Percentiles rank a stretch among this genome's conserved stretches.
Evolutionary conservation across 2,329 filamentous ascomycete genomes (phyloP).

Genomic region (Penicillium freii): DNA sequence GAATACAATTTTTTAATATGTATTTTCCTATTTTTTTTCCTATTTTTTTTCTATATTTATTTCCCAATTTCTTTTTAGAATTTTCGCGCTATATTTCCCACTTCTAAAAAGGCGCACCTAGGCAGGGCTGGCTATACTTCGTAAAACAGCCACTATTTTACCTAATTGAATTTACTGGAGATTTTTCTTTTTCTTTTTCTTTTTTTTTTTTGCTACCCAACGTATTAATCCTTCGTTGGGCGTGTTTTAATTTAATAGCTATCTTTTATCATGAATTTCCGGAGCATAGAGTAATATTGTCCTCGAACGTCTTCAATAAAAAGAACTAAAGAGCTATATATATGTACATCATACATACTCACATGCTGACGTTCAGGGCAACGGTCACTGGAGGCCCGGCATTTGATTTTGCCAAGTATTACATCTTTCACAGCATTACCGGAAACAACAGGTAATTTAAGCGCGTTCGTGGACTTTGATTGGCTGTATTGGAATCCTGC

Average conservation of each 20-base stretch:
- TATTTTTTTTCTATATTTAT: background rate
- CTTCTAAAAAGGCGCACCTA: background rate
- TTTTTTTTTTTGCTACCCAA: conserved; percentile 9
- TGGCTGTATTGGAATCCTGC: conserved; percentile 3
- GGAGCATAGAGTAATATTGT: background rate
- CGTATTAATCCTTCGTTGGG: background rate
- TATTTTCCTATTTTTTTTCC: too few species aligned
- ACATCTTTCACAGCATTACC: background rate
- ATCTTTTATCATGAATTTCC: background rate
- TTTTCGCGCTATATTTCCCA: background rate
- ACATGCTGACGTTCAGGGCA: conserved; percentile 20
- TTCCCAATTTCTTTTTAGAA: background rate
- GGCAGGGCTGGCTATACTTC: conserved; percentile 18
- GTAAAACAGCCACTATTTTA: conserved; percentile 18
- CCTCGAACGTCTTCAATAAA: background rate
- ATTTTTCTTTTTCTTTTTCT: background rate
- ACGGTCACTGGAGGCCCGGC: conserved; percentile 13
- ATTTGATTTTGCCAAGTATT: conserved; percentile 7
- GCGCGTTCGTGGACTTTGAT: background rate
- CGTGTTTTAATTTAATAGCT: background rate
- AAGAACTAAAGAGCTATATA: background rate
- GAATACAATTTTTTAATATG: background rate
- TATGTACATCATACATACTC: conserved; percentile 2
- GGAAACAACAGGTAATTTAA: background rate
- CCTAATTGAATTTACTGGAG: conserved; percentile 13